Percentiles rank a stretch among this genome's conserved stretches.
Conservation (phyloP, 768 basidiomycete genomes). For the Rhodotorula sphaerocarpa region DNA sequence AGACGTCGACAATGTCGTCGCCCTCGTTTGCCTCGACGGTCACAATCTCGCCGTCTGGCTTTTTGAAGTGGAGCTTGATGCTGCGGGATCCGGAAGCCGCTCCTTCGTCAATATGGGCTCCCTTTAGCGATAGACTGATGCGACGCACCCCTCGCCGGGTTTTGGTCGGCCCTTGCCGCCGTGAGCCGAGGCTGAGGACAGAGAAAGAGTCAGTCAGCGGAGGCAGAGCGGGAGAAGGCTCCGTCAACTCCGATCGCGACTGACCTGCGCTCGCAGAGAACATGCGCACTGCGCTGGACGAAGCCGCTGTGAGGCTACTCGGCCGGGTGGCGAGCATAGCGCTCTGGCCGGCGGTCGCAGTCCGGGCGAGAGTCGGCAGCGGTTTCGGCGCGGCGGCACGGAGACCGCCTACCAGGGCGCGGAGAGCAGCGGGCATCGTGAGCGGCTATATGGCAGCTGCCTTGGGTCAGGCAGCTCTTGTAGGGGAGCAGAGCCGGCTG, state of each 20-base stretch:
- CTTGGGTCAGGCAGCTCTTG: background rate
- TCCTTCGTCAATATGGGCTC: too few species aligned
- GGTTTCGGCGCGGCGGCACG: background rate
- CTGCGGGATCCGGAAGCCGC: too few species aligned
- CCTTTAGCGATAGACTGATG: too few species aligned
- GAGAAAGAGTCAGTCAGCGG: background rate
- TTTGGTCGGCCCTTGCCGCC: conserved; percentile 56
- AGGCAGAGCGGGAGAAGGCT: too few species aligned
- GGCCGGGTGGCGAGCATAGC: too few species aligned
- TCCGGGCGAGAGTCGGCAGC: background rate
- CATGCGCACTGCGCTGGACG: conserved; percentile 1
- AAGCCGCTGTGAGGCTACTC: too few species aligned
- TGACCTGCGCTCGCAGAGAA: too few species aligned
- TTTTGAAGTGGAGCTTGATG: conserved; percentile 81
- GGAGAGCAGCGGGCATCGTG: background rate
- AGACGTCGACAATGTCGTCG: conserved; percentile 80
- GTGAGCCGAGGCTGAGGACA: conserved; percentile 43
- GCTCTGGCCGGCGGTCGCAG: too few species aligned
- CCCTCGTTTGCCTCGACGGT: conserved; percentile 89
- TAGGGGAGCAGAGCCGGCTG: too few species aligned
- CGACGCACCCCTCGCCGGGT: conserved; percentile 65
- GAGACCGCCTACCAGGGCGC: background rate
- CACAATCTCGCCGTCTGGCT: conserved; percentile 70
- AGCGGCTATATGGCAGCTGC: background rate
- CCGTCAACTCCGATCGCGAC: too few species aligned